Evolutionary conservation across 371 early-diverging fungal genomes (phyloP).

Genomic region (Mucor mucedo): DNA sequence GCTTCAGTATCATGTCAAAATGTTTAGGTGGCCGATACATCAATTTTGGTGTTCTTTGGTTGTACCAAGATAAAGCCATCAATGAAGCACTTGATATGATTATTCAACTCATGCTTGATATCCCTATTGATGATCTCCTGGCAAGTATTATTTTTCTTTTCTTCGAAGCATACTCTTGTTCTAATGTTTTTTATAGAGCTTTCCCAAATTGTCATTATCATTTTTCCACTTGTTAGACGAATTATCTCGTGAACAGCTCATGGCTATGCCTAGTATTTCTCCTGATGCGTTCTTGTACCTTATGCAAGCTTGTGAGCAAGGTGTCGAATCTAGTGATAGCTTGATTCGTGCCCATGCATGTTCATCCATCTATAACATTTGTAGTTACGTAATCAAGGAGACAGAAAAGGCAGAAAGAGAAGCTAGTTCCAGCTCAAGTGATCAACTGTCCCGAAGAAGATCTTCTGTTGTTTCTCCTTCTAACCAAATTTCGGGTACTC

Average conservation of each 20-base stretch:
- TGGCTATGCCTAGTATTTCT: slow-evolving; percentile 57
- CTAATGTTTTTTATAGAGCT: slow-evolving; percentile 45
- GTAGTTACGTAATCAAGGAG: slow-evolving; percentile 74
- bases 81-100: slow-evolving; percentile 70
- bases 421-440: slow-evolving; percentile 30
- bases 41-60: slow-evolving; percentile 90
- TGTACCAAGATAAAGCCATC: slow-evolving; percentile 89
- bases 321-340: slow-evolving; percentile 58
- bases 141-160: slow-evolving; percentile 40
- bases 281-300: slow-evolving; percentile 62
- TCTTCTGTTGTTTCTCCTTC: slow-evolving; percentile 3
- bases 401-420: slow-evolving; percentile 43
- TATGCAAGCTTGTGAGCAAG: slow-evolving; percentile 67
- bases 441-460: slow-evolving; percentile 13
- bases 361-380: slow-evolving; percentile 73
- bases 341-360: slow-evolving; percentile 71
- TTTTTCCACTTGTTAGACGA: slow-evolving; percentile 69
- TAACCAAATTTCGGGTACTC: slow-evolving; percentile 10
- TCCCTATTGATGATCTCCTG: slow-evolving; percentile 78
- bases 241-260: slow-evolving; percentile 69
- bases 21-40: slow-evolving; percentile 85
- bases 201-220: slow-evolving; percentile 66
- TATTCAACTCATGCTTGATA: slow-evolving; percentile 72
- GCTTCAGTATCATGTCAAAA: slow-evolving; percentile 75
- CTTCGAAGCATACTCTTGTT: neutral